Base-by-base conservation (phyloP, 352 stramenopile species). In the Phytophthora pini region DNA sequence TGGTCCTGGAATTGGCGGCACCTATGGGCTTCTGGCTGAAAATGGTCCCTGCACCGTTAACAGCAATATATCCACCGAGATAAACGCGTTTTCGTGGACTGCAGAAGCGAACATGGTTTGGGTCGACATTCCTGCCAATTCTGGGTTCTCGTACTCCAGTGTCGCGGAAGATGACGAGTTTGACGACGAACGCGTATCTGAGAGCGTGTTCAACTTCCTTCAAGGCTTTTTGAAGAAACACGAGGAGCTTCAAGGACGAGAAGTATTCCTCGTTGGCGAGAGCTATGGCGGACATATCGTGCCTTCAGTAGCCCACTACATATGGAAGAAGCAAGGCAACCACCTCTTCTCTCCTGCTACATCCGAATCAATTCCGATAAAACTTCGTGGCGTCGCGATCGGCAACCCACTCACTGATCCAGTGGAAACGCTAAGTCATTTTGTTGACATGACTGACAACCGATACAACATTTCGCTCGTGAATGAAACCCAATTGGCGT, bases 201-300 rank as follows among this genome's bases (percentile, higher is more conserved):
- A 77, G 20, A 88, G 87, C 41, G 74, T 89, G 26, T 88, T 72
- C 64, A 69, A 56, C 44, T 91, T 91, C 45, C 39, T 89, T 8
- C 79, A 85, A 11, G 69, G 65, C 11, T 89, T 88, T 45, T 44
- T 88, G 7, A 61, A 74, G 20, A 67, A 75, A 10, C 77, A 88
- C 41, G 66, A 66, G 12, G 68, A 79, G 56, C 70, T 90, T 6
- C 34, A 70, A 24, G 70, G 56, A 6, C 77, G 77, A 13, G 56
- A 78, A 10, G 68, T 89, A 20, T 91, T 74, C 70, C 65, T 91
- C 22, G 72, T 79, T 1, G 82, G 82, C 13, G 79, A 90, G 57
- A 87, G 75, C 50, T 90, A 87, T 40, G 82, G 46, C 1, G 56
- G 56, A 4, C 32, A 54, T 29, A 54, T 38, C 20, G 45, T 63